phyloP scores from a whole-genome alignment of 2,329 filamentous ascomycete species.

The Fusarium denticulatum region DNA sequence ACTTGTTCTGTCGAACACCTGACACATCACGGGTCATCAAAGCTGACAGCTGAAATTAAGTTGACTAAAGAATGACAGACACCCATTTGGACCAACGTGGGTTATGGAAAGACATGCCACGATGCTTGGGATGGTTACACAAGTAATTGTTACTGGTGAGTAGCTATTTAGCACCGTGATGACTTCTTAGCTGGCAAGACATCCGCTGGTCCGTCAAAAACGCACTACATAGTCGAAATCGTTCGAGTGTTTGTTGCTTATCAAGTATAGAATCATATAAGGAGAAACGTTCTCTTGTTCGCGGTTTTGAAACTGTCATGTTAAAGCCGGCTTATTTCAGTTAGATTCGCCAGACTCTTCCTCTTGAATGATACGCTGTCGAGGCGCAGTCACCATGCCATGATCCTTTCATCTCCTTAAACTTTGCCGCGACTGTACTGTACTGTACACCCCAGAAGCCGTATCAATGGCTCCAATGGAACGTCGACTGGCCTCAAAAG shows the following conservation, averaged over 20 bases:
- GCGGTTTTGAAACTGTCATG: background rate
- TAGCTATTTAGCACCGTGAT: background rate
- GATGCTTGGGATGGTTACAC: conserved; percentile 27
- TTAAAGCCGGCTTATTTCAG: conserved; percentile 1
- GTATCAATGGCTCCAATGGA: background rate
- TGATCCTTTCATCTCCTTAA: background rate
- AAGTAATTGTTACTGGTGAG: background rate
- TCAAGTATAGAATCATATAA: background rate
- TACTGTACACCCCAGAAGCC: background rate
- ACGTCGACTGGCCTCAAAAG: conserved; percentile 15
- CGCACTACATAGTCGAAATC: background rate
- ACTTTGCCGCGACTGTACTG: conserved; percentile 2
- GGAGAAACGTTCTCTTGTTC: background rate
- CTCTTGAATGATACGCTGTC: conserved; percentile 19
- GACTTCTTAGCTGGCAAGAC: background rate
- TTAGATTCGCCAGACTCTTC: background rate
- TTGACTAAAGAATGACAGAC: background rate
- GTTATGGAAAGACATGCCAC: conserved; percentile 12
- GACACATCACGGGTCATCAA: background rate
- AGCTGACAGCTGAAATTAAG: conserved; percentile 11
- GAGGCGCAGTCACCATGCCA: conserved; percentile 23
- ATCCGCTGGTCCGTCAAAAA: background rate
- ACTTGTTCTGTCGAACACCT: background rate
- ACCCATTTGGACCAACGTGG: conserved; percentile 1
- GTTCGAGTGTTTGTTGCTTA: background rate